Percentiles rank a stretch among this genome's conserved stretches.
These are phyloP conservation scores for Brettanomyces bruxellensis DNA, from an alignment of 805 yeast species.

Conservation along the genomic window DNA sequence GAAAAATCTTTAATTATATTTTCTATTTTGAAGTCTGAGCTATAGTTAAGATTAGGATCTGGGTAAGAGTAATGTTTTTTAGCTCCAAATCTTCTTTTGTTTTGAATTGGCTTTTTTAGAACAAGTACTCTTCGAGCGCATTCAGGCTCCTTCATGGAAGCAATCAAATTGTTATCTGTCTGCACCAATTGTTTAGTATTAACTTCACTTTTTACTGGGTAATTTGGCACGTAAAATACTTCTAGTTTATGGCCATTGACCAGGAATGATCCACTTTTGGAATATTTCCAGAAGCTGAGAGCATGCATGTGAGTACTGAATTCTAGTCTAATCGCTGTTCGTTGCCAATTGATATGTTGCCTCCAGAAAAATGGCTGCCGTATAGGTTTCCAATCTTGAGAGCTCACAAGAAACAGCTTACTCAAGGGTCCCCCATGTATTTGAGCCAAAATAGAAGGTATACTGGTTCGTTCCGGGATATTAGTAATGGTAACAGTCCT, in stretches of 20 bases:
- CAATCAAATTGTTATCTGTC: too few species aligned
- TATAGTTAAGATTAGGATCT: slow-evolving; percentile 31
- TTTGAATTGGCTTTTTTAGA: slow-evolving; percentile 29
- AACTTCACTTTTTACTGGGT: background rate
- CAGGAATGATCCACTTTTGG: slow-evolving; percentile 42
- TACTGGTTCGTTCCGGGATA: slow-evolving; percentile 29
- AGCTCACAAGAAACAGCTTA: slow-evolving; percentile 1
- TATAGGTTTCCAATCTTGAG: slow-evolving; percentile 5
- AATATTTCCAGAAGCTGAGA: slow-evolving; percentile 39
- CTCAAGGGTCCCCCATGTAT: slow-evolving; percentile 54
- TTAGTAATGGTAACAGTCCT: slow-evolving; percentile 15
- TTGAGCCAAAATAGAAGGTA: slow-evolving; percentile 43
- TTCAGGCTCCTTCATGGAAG: slow-evolving; percentile 27
- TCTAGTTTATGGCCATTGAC: slow-evolving; percentile 47
- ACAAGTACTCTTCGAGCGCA: slow-evolving; percentile 48
- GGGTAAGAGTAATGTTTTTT: slow-evolving; percentile 28
- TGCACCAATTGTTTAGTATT: too few species aligned
- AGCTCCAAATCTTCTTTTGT: slow-evolving; percentile 12
- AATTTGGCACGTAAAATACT: slow-evolving; percentile 15
- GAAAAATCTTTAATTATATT: slow-evolving; percentile 41
- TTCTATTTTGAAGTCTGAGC: slow-evolving; percentile 36
- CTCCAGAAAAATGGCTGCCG: slow-evolving; percentile 1
- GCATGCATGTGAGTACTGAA: slow-evolving; percentile 52
- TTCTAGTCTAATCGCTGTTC: slow-evolving; percentile 32
- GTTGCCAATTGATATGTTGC: slow-evolving; percentile 17